Evolutionary conservation across 768 basidiomycete species (phyloP), one percentile per base, ranked within the genome.

Genomic region (Panaeolus cyanescens): DNA sequence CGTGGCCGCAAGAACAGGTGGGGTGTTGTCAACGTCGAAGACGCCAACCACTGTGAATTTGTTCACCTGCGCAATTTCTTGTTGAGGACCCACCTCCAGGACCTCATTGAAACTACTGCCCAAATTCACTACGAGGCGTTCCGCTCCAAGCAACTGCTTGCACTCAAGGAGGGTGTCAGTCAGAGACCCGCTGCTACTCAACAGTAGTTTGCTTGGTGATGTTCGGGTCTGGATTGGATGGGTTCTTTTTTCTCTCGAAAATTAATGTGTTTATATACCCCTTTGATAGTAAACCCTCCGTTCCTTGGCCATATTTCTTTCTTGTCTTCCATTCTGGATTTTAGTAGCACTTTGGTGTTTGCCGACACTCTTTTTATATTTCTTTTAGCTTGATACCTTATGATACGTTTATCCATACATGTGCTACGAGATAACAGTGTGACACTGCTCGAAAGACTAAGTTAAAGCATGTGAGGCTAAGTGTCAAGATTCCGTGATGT

Each of bases 41-140:
- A 98, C 73, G 91, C 93, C 77, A 83, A 83, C 62, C 96, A 99
- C 79, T 99, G 96, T 87, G 96, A 99, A 80, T 99, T 99, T 77
- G 85, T 96, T 72, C 92, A 97, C 78, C 83, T 99, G 64, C 87
- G 96, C 65, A 95, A 99, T 84, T 99, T 99, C 85, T 83, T 99
- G 63, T 95, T 93, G 6, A 83, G 96, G 77, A 96, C 96, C 31
- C 97, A 99, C 79, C 76, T 99, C 71, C 96, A 99, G 76, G 96
- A 99, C 72, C 79, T 99, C 73, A 99, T 99, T 73, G 96, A 99
- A 83, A 97, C 96, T 59, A 99, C 97, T 9, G 95, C 97, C 10
- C 93, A 96, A 76, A 97, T 96, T 74, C 96, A 99, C 79, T 99
- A 99, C 75, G 96, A 99, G 81, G 95, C 96, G 8, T 99, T 99